Base-by-base conservation (phyloP, 78 protist genomes). In the Pirum gemmata region DNA sequence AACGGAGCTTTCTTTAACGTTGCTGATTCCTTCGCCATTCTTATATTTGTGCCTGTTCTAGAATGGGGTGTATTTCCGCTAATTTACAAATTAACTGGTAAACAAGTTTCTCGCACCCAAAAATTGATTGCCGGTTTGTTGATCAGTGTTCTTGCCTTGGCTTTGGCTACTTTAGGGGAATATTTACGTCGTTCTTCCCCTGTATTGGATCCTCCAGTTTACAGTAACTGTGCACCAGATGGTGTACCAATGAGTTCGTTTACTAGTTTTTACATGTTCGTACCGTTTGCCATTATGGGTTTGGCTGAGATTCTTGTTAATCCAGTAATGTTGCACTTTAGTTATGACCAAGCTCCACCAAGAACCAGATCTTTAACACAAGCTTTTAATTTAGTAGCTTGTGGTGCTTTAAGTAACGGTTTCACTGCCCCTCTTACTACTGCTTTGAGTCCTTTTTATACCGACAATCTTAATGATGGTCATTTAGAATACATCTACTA, bases 1-100 rank as follows among this genome's bases (percentile, higher is more conserved):
- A 84, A 84, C 74, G 88, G 79, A 38, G 73, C 88, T 0, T 84
- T 84, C 88, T 84, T 41, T 40, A 84, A 84, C 74, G 61, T 84
- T 27, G 88, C 41, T 36, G 88, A 84, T 38, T 84, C 76, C 8
- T 21, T 84, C 25, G 51, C 88, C 27, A 84, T 84, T 51, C 8
- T 84, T 84, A 39, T 84, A 21, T 84, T 84, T 76, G 38, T 38
- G 51, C 88, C 88, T 27, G 13, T 84, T 67, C 73, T 84, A 0
- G 88, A 84, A 51, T 41, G 25, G 37, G 1, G 1, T 13, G 2
- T 84, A 27, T 84, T 21, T 31, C 88, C 88, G 26, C 21, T 84
- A 0, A 26, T 84, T 35, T 27, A 2, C 2, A 31, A 27, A 39
- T 18, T 84, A 8, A 29, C 21, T 8, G 73, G 75, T 0, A 26